Percentiles rank a stretch among this genome's conserved stretches.
Conservation (phyloP, 345 rosid genomes). For the Eucalyptus pumila region DNA sequence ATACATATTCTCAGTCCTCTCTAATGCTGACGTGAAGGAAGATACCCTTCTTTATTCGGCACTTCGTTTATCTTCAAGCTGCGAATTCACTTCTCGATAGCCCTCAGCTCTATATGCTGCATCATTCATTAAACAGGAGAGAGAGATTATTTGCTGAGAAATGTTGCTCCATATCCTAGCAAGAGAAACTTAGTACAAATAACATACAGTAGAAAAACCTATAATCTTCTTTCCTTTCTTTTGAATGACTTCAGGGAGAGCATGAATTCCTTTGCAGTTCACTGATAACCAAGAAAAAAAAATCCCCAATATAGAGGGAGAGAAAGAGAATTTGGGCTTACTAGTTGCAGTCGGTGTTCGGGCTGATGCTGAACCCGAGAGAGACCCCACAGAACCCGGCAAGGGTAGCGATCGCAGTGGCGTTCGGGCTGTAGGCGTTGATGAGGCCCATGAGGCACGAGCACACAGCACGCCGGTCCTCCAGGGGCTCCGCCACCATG, state of each 20-base stretch:
- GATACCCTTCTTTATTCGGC: not conserved
- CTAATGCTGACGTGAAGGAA: not conserved
- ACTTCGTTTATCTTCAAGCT: not conserved
- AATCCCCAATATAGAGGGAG: not conserved
- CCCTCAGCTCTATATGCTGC: not conserved
- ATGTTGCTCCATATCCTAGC: not conserved
- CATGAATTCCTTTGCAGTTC: conserved; percentile 65
- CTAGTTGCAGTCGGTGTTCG: conserved; percentile 58
- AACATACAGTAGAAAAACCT: not conserved
- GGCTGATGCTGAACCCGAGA: conserved; percentile 55
- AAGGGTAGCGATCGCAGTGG: conserved; percentile 57
- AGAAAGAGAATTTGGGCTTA: not conserved
- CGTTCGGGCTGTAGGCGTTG: conserved; percentile 25
- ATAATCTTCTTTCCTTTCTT: not conserved
- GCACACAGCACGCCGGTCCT: conserved; percentile 20
- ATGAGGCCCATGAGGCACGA: conserved; percentile 39
- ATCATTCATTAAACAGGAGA: not conserved
- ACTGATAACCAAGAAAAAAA: not conserved
- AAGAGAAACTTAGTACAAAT: not conserved
- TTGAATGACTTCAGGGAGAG: conserved; percentile 18
- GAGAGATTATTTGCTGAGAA: not conserved
- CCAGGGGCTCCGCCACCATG: conserved; percentile 16
- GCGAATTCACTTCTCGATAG: not conserved
- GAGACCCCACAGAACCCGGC: conserved; percentile 69
- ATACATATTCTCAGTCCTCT: not conserved